Evolutionary conservation across 495 filamentous ascomycete species (phyloP).

Genomic region (Podospora didyma): DNA sequence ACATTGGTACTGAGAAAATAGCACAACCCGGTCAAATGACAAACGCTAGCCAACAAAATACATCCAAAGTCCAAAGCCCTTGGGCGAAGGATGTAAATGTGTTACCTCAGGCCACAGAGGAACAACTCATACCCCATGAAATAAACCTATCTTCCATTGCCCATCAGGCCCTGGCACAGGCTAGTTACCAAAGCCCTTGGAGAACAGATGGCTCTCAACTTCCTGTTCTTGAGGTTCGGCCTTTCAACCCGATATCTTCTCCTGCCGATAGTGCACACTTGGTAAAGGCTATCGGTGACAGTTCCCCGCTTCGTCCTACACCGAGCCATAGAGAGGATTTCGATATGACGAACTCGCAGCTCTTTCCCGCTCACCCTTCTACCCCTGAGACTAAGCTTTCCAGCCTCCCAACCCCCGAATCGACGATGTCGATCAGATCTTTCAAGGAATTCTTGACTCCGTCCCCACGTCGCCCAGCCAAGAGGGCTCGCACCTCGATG

Average conservation of each 20-base stretch:
- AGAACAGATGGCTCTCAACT: slow-evolving; percentile 16
- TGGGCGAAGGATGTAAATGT: neutral
- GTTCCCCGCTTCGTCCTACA: neutral
- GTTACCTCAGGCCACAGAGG: neutral
- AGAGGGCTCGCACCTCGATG: slow-evolving; percentile 10
- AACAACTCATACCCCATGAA: neutral
- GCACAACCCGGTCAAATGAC: neutral
- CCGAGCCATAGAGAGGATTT: neutral
- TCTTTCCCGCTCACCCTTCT: slow-evolving; percentile 9
- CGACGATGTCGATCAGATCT: slow-evolving; percentile 26
- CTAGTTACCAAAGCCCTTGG: slow-evolving; percentile 20
- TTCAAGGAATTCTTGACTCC: slow-evolving; percentile 29
- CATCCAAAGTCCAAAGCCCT: slow-evolving; percentile 7
- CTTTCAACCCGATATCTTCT: slow-evolving; percentile 11
- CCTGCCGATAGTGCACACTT: slow-evolving; percentile 16
- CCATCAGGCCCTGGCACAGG: neutral
- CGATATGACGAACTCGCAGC: slow-evolving; percentile 3
- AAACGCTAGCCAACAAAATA: neutral
- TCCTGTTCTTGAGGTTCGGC: slow-evolving; percentile 3
- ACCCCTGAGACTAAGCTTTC: slow-evolving; percentile 22
- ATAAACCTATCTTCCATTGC: neutral
- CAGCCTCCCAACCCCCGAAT: slow-evolving; percentile 29
- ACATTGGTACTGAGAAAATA: neutral
- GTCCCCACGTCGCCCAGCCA: slow-evolving; percentile 14
- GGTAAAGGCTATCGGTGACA: neutral